These are phyloP conservation scores for Beauveria brongniartii DNA, from an alignment of 2,329 filamentous ascomycete species.

Conservation along the genomic window DNA sequence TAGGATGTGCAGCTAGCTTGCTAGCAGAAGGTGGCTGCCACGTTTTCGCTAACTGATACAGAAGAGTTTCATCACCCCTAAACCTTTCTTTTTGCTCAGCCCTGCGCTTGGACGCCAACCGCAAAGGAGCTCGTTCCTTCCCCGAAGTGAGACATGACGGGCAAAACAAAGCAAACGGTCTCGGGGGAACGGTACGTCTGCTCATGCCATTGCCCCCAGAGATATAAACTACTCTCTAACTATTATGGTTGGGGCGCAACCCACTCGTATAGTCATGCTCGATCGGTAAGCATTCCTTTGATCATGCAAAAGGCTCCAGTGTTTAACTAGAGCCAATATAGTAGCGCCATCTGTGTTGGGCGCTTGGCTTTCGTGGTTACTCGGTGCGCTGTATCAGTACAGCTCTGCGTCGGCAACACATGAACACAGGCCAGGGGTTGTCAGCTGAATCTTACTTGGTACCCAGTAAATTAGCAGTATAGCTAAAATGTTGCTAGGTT, in stretches of 20 bases:
- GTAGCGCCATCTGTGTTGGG: neutral
- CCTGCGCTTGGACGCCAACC: neutral
- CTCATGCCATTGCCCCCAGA: neutral
- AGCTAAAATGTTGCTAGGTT: no score
- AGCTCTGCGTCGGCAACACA: neutral
- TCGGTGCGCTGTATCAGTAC: neutral
- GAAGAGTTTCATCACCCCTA: neutral
- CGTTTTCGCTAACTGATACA: slow-evolving; percentile 9
- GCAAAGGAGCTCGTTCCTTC: neutral
- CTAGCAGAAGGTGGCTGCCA: slow-evolving; percentile 7
- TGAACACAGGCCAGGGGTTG: neutral
- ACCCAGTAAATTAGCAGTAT: no score
- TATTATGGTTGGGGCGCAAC: neutral
- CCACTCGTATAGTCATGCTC: slow-evolving; percentile 8
- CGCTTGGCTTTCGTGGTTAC: neutral
- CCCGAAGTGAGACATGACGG: neutral
- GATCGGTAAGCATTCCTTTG: neutral
- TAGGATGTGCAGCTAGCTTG: neutral
- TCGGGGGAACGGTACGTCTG: neutral
- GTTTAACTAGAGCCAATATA: neutral
- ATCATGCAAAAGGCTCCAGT: no score
- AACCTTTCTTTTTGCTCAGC: neutral
- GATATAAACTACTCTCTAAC: no score
- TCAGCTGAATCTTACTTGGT: neutral
- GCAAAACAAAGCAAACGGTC: neutral